Evolutionary conservation across 805 yeast genomes (phyloP), one percentile per base, ranked within the genome.

Genomic region (Metschnikowia gelsemii): DNA sequence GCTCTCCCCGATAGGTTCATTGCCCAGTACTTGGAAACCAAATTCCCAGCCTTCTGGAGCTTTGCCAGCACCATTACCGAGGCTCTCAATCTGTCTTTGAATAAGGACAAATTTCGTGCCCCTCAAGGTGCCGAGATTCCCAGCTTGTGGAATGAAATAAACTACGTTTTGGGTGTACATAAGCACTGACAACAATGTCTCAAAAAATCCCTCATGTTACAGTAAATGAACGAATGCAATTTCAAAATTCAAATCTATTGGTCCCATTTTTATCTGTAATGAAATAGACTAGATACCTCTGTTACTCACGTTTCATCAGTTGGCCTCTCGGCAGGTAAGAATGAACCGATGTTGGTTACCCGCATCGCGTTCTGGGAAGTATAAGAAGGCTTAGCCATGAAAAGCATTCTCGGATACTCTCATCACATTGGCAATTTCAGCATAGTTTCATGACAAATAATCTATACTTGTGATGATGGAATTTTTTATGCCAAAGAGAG

Each of bases 1-100:
- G 59, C 56, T 7, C 57, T 76, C 37, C 75, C 77, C 4, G 74
- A 73, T 42, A 50, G 53, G 19, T 75, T 75, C 47, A 55, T 76
- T 25, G 46, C 38, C 4, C 52, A 49, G n/a, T 73, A 62, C 46
- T 43, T 75, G 33, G 35, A 51, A 11, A 42, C 50, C 13, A 62
- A 66, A 33, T 58, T 56, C 38, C 68, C 70, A 1, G 51, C 61
- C 6, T 51, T 70, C 26, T 21, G 61, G 31, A 28, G 34, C 9
- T 47, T 43, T 23, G 47, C 51, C 9, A 25, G 30, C 11, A 43
- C 52, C 3, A 42, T 49, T 6, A 40, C 42, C 11, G 49, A 47
- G 34, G 50, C 50, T 2, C 38, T 51, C 28, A 50, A 51, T 35
- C 38, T 25, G 31, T 18, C 42, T 2, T 30, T 51, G 31, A 22